Percentiles rank a stretch among this genome's conserved stretches.
Evolutionary conservation across 495 filamentous ascomycete species (phyloP).

Genomic region (Aspergillus wentii): DNA sequence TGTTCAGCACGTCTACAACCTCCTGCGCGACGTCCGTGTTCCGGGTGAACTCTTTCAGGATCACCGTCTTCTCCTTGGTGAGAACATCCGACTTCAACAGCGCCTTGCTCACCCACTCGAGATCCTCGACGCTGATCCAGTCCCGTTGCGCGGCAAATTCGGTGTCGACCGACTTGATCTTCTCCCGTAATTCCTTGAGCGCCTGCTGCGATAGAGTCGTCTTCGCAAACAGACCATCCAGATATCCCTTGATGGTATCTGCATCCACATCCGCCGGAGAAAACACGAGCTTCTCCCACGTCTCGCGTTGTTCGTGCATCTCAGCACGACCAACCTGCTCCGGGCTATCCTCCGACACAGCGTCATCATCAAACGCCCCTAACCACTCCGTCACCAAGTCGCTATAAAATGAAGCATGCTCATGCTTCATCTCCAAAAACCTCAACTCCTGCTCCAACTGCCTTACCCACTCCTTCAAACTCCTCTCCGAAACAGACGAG

Average conservation of each 20-base stretch:
- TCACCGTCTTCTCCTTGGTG: slow-evolving; percentile 51
- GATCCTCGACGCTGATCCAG: slow-evolving; percentile 28
- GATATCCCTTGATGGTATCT: slow-evolving; percentile 41
- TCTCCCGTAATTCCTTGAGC: slow-evolving; percentile 37
- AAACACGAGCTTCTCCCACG: slow-evolving; percentile 59
- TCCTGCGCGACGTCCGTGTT: slow-evolving; percentile 53
- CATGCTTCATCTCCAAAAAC: slow-evolving; percentile 49
- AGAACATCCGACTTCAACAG: slow-evolving; percentile 53
- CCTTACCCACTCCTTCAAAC: slow-evolving; percentile 41
- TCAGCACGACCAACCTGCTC: slow-evolving; percentile 39
- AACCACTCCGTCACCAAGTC: slow-evolving; percentile 62
- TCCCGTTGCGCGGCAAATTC: slow-evolving; percentile 25
- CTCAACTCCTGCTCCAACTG: slow-evolving; percentile 45
- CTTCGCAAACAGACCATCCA: slow-evolving; percentile 46
- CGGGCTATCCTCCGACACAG: slow-evolving; percentile 2
- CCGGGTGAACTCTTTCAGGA: slow-evolving; percentile 55
- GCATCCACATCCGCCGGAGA: slow-evolving; percentile 38
- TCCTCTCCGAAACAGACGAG: slow-evolving; percentile 44
- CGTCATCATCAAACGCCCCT: slow-evolving; percentile 20
- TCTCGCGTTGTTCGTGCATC: slow-evolving; percentile 44
- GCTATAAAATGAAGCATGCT: slow-evolving; percentile 59
- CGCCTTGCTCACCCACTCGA: slow-evolving; percentile 50
- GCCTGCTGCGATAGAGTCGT: slow-evolving; percentile 34
- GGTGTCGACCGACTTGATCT: slow-evolving; percentile 40
- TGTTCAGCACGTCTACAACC: slow-evolving; percentile 63